Evolutionary conservation across 208 protist genomes (phyloP).

Genomic region (Borovskyia barvae): DNA sequence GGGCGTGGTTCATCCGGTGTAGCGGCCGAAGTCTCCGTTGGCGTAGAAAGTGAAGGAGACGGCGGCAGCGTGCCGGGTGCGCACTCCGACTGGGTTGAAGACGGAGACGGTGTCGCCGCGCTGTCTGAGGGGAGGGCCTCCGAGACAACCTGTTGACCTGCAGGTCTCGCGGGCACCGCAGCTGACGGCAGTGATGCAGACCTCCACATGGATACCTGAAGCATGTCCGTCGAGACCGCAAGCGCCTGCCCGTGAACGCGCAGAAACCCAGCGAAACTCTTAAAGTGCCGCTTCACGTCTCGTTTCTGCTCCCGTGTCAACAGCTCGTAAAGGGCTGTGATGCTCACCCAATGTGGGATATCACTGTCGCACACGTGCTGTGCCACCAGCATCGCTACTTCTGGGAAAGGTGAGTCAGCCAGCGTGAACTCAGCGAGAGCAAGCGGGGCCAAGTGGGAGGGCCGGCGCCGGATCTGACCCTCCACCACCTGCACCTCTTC

Average conservation of each 20-base stretch:
- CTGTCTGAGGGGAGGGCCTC: neutral
- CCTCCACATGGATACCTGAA: conserved; percentile 85
- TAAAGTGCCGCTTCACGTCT: conserved; percentile 55
- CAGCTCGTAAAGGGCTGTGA: conserved; percentile 81
- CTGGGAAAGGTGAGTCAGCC: conserved; percentile 61
- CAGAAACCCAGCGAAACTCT: conserved; percentile 85
- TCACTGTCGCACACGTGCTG: conserved; percentile 58
- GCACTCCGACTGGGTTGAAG: neutral
- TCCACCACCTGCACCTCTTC: conserved; percentile 84
- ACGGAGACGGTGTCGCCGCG: neutral
- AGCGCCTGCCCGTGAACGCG: conserved; percentile 70
- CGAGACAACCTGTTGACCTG: neutral
- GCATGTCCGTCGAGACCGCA: conserved; percentile 79
- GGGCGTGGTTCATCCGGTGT: neutral
- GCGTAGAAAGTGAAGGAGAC: too few relatives aligned
- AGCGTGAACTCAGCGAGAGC: conserved; percentile 71
- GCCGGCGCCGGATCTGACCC: conserved; percentile 63
- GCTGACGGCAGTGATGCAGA: conserved; percentile 8
- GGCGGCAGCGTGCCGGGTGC: neutral
- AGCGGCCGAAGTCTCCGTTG: neutral
- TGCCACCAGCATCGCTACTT: conserved; percentile 54
- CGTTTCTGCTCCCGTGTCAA: conserved; percentile 62
- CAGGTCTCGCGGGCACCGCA: too few relatives aligned
- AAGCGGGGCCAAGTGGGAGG: conserved; percentile 68
- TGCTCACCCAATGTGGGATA: conserved; percentile 81